A percentile compares a stretch with the other conserved stretches of the same genome.
phyloP scores from a whole-genome alignment of 1,284 basidiomycete species.

The Naganishia sp. region DNA sequence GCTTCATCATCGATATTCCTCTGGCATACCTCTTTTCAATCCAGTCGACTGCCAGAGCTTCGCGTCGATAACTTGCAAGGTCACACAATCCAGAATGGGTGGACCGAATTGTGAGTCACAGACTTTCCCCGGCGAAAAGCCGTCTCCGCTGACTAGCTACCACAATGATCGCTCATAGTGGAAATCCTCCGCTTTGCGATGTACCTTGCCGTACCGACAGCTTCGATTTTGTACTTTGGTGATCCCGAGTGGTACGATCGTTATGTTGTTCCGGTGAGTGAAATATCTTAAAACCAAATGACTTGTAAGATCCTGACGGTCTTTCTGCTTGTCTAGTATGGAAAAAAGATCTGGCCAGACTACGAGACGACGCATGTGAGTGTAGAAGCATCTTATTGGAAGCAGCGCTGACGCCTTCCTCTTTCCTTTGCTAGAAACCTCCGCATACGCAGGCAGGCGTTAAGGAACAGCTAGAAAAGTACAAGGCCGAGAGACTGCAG shows the following conservation, averaged over 20 bases:
- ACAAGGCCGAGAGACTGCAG: conserved; percentile 22
- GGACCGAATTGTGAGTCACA: conserved; percentile 21
- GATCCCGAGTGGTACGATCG: conserved; percentile 31
- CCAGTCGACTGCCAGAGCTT: no score
- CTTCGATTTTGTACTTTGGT: conserved; percentile 28
- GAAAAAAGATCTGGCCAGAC: conserved; percentile 28
- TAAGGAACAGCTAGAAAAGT: conserved; percentile 18
- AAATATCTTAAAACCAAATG: not conserved
- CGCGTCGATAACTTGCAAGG: no score
- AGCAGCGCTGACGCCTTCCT: not conserved
- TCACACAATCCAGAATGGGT: conserved; percentile 3
- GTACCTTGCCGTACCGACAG: conserved; percentile 24
- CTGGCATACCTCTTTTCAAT: no score
- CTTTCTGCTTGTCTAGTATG: conserved; percentile 3
- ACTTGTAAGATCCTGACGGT: not conserved
- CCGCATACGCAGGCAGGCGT: conserved; percentile 26
- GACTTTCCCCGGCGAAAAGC: not conserved
- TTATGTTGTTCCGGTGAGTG: conserved; percentile 27
- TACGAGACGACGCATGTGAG: conserved; percentile 28
- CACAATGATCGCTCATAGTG: not conserved
- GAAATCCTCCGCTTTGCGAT: conserved; percentile 30
- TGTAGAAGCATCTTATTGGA: not conserved
- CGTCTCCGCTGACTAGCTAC: not conserved
- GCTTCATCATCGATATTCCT: no score
- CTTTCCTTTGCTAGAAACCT: conserved; percentile 13